These are phyloP conservation scores for Rhodotorula sp. DNA, from an alignment of 1,284 basidiomycete species.

Conservation along the genomic window DNA sequence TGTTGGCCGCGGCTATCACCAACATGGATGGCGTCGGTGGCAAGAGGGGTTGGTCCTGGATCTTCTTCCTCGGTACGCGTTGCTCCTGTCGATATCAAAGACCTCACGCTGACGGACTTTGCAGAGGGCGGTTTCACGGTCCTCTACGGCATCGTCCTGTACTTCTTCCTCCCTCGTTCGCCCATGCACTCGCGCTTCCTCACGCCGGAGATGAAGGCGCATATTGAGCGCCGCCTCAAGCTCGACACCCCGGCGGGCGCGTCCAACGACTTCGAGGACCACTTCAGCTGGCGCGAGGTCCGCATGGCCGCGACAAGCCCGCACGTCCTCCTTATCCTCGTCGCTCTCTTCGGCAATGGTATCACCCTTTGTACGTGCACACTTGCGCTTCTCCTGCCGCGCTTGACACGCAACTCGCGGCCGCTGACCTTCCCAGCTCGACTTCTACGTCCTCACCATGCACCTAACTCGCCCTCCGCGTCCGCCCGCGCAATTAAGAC, in stretches of 20 bases:
- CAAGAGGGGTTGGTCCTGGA: slow-evolving; percentile 49
- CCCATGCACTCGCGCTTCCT: slow-evolving; percentile 32
- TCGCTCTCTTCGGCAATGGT: slow-evolving; percentile 33
- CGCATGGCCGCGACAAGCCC: slow-evolving; percentile 26
- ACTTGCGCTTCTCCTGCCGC: not conserved
- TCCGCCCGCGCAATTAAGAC: not conserved
- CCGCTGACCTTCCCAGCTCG: not conserved
- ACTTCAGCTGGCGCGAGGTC: slow-evolving; percentile 36
- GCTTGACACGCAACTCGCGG: too few relatives aligned
- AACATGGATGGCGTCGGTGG: slow-evolving; percentile 51
- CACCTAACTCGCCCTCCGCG: not conserved
- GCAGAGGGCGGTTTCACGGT: slow-evolving; percentile 40
- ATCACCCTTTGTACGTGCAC: not conserved
- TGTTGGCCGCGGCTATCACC: slow-evolving; percentile 53
- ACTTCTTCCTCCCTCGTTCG: slow-evolving; percentile 19
- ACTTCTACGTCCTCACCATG: not conserved
- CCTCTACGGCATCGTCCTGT: slow-evolving; percentile 32
- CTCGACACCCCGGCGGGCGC: slow-evolving; percentile 30
- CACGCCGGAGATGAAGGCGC: slow-evolving; percentile 27
- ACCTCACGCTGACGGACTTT: slow-evolving; percentile 21
- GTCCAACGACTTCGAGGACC: slow-evolving; percentile 6
- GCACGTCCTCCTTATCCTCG: slow-evolving; percentile 37
- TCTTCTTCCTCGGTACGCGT: slow-evolving; percentile 9
- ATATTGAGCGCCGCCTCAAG: slow-evolving; percentile 26
- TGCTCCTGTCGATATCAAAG: not conserved